Percentiles rank a stretch among this genome's conserved stretches.
phyloP scores from a whole-genome alignment of 2,329 filamentous ascomycete species.

The Talaromyces sp. region DNA sequence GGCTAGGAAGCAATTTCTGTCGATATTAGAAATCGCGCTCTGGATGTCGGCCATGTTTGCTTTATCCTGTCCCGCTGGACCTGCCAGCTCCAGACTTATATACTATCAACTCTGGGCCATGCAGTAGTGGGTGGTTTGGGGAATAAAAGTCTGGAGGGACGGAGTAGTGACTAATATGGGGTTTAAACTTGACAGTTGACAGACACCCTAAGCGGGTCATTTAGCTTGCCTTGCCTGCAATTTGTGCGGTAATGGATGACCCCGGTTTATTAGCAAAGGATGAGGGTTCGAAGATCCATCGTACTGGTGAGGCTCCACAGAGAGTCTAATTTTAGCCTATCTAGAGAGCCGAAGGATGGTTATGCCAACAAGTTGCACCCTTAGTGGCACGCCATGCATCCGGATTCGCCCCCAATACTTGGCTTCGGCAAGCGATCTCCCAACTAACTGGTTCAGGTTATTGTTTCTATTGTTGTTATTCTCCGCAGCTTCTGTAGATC shows the following conservation, averaged over 20 bases:
- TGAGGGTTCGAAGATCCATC: not conserved
- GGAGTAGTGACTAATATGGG: not conserved
- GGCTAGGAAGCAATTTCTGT: constrained; percentile 25
- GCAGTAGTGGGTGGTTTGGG: not conserved
- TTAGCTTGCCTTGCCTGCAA: not conserved
- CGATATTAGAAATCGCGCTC: not conserved
- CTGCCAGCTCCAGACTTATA: not conserved
- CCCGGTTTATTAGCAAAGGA: not conserved
- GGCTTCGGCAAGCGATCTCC: not conserved
- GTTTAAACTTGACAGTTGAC: not conserved
- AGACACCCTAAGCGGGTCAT: not conserved
- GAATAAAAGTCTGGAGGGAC: not conserved
- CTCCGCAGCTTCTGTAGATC: not conserved
- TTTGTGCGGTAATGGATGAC: not conserved
- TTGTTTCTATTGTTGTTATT: no score
- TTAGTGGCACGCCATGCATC: not conserved
- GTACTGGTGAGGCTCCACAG: not conserved
- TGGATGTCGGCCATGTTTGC: not conserved
- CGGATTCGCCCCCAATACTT: not conserved
- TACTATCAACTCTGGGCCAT: not conserved
- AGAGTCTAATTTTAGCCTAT: not conserved
- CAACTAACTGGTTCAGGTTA: no score
- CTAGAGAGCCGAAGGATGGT: not conserved
- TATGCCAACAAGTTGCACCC: not conserved
- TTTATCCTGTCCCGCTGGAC: not conserved